Evolutionary conservation across 2,329 filamentous ascomycete species (phyloP), one percentile per base, ranked within the genome.

Genomic region (Phaeophleospora eucalypticola): DNA sequence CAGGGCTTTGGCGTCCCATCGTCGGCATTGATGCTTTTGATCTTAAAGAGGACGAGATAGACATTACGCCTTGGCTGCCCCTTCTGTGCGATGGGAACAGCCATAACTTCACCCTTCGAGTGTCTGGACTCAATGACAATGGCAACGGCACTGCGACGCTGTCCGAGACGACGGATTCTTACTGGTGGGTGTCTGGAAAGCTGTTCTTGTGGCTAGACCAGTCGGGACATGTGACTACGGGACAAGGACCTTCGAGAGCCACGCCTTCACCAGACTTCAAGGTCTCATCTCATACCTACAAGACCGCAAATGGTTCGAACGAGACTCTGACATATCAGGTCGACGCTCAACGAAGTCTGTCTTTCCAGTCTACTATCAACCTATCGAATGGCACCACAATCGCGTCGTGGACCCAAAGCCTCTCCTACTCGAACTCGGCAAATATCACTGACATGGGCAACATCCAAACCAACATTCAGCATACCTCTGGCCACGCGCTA

Each of bases 21-120:
- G 87, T 87, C 2, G 87, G 87, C 1, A 80, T 86, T 16, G 83
- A 93, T 59, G 81, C 86, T 0, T 93, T 89, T 62, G 87, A 93
- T 61, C 72, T 94, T 18, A 74, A 79, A 36, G 87, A 93, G 63
- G 82, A 87, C 53, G 85, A 93, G 63, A 87, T 94, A 52, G 88
- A 94, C 60, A 82, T 94, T 39, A 84, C 86, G 1, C 82, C 87
- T 0, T 93, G 84, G 73, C 71, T 93, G 2, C 80, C 84, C 0
- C 48, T 84, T 1, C 73, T 93, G 1, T 83, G 79, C 53, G 82
- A 90, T 57, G 83, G 82, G 0, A 57, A 71, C 2, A 56, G 72
- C 4, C 86, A 91, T 63, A 80, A 70, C 0, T 87, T 91, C 60
- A 76, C 80, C 43, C 81, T 94, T 41, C 71, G 75, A 16, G 76